These are phyloP conservation scores for Avena sativa DNA, from an alignment of 176 grass and related monocot species.

Conservation along the genomic window DNA sequence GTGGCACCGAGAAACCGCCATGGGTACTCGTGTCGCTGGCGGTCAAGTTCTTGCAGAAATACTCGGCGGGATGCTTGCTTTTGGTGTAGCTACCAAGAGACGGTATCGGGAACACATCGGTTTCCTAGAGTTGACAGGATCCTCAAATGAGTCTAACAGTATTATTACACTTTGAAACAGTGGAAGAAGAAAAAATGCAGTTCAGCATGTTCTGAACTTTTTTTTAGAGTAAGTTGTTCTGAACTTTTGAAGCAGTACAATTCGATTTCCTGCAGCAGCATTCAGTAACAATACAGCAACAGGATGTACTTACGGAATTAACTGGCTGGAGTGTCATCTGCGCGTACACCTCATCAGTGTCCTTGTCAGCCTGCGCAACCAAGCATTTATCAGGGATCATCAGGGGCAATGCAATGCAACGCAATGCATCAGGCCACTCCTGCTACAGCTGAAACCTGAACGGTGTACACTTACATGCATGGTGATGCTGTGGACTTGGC, in stretches of 20 bases:
- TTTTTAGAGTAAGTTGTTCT: not conserved
- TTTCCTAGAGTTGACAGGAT: conserved; percentile 71
- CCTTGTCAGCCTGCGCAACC: conserved; percentile 82
- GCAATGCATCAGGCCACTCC: not conserved
- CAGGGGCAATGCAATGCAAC: not conserved
- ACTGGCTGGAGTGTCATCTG: conserved; percentile 98
- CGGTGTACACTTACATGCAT: conserved; percentile 66
- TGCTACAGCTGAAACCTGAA: not conserved
- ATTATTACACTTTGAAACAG: not conserved
- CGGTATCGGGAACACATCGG: conserved; percentile 85
- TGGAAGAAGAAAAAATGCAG: not conserved
- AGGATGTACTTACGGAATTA: conserved; percentile 67
- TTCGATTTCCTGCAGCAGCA: not conserved
- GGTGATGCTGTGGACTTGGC: conserved; percentile 92
- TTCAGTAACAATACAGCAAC: not conserved
- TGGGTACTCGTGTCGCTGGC: conserved; percentile 96
- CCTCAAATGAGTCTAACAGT: not conserved
- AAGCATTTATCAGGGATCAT: not conserved
- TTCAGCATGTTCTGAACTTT: not conserved
- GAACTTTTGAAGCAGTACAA: not conserved
- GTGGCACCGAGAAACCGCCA: conserved; percentile 96
- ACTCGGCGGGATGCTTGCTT: conserved; percentile 90
- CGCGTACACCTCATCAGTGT: conserved; percentile 94
- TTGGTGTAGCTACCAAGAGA: conserved; percentile 70
- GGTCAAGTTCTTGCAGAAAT: conserved; percentile 96